A percentile compares a stretch with the other conserved stretches of the same genome.
Conservation (phyloP, 179 eudicot genomes). For the Beta lomatogona region DNA sequence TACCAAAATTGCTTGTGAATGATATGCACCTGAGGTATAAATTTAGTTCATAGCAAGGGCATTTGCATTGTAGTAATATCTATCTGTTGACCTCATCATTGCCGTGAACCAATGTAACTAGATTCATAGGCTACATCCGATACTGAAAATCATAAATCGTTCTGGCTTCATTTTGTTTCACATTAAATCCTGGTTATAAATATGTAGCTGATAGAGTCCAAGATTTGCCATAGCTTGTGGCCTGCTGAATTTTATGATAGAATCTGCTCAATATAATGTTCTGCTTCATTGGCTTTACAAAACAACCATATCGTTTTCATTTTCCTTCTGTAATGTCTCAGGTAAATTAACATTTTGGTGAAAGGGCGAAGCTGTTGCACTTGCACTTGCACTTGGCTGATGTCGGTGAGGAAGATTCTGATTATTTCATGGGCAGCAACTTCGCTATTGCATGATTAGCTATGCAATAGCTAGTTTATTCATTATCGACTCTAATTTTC, state of each 20-base stretch:
- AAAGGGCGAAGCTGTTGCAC: constrained; percentile 2
- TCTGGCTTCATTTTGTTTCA: neutral
- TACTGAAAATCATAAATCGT: neutral
- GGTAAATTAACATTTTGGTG: constrained; percentile 17
- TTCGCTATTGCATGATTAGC: constrained; percentile 7
- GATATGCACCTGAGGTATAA: constrained; percentile 46
- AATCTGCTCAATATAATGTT: neutral
- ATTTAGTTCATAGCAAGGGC: neutral
- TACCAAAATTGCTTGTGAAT: constrained; percentile 95
- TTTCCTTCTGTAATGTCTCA: constrained; percentile 3
- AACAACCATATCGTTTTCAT: neutral
- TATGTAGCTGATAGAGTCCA: neutral
- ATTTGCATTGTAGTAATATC: neutral
- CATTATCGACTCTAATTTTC: constrained; percentile 19
- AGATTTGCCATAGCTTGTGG: neutral
- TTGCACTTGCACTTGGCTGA: neutral
- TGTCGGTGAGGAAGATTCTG: constrained; percentile 16
- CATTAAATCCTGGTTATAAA: neutral
- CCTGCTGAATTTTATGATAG: neutral
- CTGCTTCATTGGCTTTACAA: no score
- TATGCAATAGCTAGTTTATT: neutral
- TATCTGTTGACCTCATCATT: neutral
- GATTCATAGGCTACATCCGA: neutral
- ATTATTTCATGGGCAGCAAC: neutral
- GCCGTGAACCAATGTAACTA: neutral